Evolutionary conservation across 2,329 filamentous ascomycete species (phyloP), one percentile per base, ranked within the genome.

Genomic region (Hypoxylon sp.): DNA sequence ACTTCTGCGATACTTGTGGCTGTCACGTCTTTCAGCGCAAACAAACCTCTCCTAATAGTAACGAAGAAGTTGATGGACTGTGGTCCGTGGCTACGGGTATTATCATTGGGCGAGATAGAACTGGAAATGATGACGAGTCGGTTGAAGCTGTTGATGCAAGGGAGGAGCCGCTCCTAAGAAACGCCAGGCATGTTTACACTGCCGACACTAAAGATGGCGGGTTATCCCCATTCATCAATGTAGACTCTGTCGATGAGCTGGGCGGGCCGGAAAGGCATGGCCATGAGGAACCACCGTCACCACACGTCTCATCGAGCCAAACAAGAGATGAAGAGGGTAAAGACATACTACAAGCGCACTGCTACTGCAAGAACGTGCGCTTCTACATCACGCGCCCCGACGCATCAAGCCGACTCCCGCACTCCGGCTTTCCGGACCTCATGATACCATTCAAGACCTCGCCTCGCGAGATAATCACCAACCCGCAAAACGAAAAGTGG

Each of bases 381-480:
- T 87, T 92, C 75, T 82, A 80, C 72, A 83, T 92, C 73, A 85
- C 85, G 3, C 84, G 84, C 2, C 90, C 90, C 0, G 81, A 85
- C 63, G 75, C 73, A 0, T 76, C 76, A 5, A 88, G 86, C 53
- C 75, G 74, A 4, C 59, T 80, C 3, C 82, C 83, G 1, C 78
- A 78, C 26, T 86, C 87, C 3, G 79, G 80, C 22, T 87, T 85
- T 78, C 76, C 87, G 10, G 87, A 92, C 70, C 75, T 89, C 8
- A 80, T 87, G 14, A 73, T 85, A 1, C 84, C 87, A 0, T 86
- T 82, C 69, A 74, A 82, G 66, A 78, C 78, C n/a, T 77, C 37
- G 68, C 69, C 26, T 72, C 74, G 2, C 74, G 74, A 10, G 69
- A 14, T 48, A 13, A 2, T 79, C 14, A 71, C 71, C 17, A 90